Evolutionary conservation across 1,284 basidiomycete genomes (phyloP).

Genomic region (Puccinia sorghi): DNA sequence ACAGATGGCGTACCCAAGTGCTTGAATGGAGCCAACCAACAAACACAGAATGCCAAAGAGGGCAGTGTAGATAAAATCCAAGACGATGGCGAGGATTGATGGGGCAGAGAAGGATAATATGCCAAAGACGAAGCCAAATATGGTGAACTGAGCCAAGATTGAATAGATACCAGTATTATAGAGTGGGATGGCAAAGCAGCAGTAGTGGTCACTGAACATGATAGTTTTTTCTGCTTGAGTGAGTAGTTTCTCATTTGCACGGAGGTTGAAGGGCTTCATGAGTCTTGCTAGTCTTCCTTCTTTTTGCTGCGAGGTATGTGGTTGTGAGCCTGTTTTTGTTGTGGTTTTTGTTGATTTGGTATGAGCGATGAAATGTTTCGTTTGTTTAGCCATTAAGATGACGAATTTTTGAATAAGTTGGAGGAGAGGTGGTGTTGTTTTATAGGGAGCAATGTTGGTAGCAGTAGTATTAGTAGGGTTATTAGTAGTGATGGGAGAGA

Average conservation of each 20-base stretch:
- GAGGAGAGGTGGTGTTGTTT: too few relatives aligned
- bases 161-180: slow-evolving; percentile 46
- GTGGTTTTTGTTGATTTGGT: not conserved
- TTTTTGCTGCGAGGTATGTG: not conserved
- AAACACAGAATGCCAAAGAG: slow-evolving; percentile 44
- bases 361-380: too few relatives aligned
- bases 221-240: slow-evolving; percentile 12
- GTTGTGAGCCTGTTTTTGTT: not conserved
- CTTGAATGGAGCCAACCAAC: slow-evolving; percentile 19
- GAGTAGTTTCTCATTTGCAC: not conserved
- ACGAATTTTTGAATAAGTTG: too few relatives aligned
- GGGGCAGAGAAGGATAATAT: slow-evolving; percentile 39
- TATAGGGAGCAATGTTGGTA: too few relatives aligned
- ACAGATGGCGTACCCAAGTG: slow-evolving; percentile 24
- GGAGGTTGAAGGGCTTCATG: not conserved
- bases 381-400: too few relatives aligned
- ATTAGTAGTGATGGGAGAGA: not conserved
- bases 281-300: not conserved
- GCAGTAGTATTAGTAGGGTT: too few relatives aligned
- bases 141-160: slow-evolving; percentile 45
- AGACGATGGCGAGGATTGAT: slow-evolving; percentile 38
- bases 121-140: slow-evolving; percentile 43
- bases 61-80: slow-evolving; percentile 5
- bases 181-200: slow-evolving; percentile 49
- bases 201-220: slow-evolving; percentile 43